Evolutionary conservation across 2,329 filamentous ascomycete species (phyloP).

Genomic region (Pseudocercospora fijiensis): DNA sequence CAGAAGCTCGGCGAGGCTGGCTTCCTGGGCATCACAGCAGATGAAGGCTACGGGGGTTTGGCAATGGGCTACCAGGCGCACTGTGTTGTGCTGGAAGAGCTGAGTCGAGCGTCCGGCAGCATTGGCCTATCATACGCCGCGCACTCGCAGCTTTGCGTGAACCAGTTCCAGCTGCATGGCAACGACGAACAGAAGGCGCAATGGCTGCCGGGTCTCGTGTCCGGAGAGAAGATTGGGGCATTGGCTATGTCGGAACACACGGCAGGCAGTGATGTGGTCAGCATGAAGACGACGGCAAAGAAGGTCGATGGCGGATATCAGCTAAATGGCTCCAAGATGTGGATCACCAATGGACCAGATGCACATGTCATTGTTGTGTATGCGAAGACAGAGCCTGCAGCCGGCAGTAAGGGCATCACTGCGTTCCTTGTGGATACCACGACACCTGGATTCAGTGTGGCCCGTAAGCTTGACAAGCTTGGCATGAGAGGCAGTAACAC

Average conservation of each 20-base stretch:
- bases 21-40: conserved; percentile 87
- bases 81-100: conserved; percentile 91
- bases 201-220: conserved; percentile 77
- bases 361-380: conserved; percentile 95
- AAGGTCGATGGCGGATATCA: conserved; percentile 80
- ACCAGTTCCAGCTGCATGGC: conserved; percentile 91
- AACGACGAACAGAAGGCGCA: conserved; percentile 72
- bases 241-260: conserved; percentile 94
- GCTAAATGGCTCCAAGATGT: conserved; percentile 94
- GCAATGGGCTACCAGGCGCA: conserved; percentile 96
- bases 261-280: conserved; percentile 88
- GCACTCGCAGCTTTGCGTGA: conserved; percentile 93
- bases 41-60: conserved; percentile 86
- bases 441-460: conserved; percentile 75
- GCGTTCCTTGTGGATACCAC: conserved; percentile 82
- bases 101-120: conserved; percentile 75
- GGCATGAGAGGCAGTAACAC: conserved; percentile 98
- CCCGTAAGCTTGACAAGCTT: conserved; percentile 93
- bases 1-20: conserved; percentile 85
- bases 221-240: conserved; percentile 77
- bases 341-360: conserved; percentile 97
- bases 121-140: conserved; percentile 92
- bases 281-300: conserved; percentile 85
- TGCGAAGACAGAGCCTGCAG: conserved; percentile 82
- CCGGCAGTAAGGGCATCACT: conserved; percentile 85